A percentile compares a stretch with the other conserved stretches of the same genome.
Conservation (phyloP, 1,284 basidiomycete species). For the Fereydounia khargensis region DNA sequence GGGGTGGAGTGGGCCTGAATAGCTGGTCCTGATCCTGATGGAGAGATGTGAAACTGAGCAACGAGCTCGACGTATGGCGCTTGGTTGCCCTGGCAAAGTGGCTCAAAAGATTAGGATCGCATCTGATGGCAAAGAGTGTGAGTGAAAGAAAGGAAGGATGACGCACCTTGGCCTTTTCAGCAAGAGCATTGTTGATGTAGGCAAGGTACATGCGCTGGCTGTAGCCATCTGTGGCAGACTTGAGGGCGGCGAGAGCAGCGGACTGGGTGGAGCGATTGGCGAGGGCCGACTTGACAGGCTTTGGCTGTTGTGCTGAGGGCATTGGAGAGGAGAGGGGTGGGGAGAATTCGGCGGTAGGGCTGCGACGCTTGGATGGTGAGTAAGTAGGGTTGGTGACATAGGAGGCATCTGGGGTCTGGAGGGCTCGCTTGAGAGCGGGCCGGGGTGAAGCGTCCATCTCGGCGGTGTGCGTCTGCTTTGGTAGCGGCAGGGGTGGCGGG, state of each 20-base stretch:
- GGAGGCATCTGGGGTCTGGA: conserved; percentile 1
- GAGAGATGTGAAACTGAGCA: conserved; percentile 60
- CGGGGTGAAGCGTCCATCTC: no score
- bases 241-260: conserved; percentile 21
- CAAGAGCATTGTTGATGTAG: conserved; percentile 77
- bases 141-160: not conserved
- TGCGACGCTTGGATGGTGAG: conserved; percentile 22
- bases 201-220: conserved; percentile 74
- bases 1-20: conserved; percentile 30
- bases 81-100: conserved; percentile 21
- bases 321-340: conserved; percentile 16
- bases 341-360: conserved; percentile 14
- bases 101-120: no score
- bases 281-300: conserved; percentile 24
- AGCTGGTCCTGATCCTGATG: no score
- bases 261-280: conserved; percentile 21
- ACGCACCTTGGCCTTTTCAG: conserved; percentile 70
- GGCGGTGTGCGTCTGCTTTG: no score
- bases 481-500: no score
- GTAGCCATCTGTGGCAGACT: conserved; percentile 14
- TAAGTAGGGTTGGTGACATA: conserved; percentile 1
- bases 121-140: no score
- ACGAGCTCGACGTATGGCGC: conserved; percentile 62
- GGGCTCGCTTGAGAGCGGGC: not conserved
- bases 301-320: conserved; percentile 7